Base-by-base conservation (phyloP, 176 grass and related monocot species). In the Echinochloa phyllopogon region DNA sequence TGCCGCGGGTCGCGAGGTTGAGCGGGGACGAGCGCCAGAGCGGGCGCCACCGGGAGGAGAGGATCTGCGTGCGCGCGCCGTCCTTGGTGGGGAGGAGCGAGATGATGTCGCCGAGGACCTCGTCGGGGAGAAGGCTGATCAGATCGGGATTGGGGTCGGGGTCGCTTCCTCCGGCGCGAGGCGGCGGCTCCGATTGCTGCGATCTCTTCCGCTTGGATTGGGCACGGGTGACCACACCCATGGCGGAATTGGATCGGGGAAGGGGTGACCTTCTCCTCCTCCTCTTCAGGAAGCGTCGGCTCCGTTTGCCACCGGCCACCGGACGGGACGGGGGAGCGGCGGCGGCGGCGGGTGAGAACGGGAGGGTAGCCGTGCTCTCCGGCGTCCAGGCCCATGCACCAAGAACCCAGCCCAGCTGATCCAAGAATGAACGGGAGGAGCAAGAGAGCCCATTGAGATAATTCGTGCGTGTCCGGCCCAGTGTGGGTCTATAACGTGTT, bases 71-170 rank as follows among this genome's bases (percentile, higher is more conserved):
- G n/a, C n/a, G n/a, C n/a, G n/a, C n/a, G n/a, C n/a, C n/a, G 18
- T 72, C 47, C 16, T 16, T 72, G 47, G 48, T 72, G 8, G 80
- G 65, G 33, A 72, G 80, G 24, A 41, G 29, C 7, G 65, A 58
- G 80, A 72, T 44, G 52, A 83, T 83, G 38, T 29, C 53, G 23
- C 80, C 29, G 18, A 83, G 48, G 80, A 83, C 10, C 4, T 36
- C 4, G 65, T 83, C 65, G 17, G 47, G 65, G 23, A 83, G 80
- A 25, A 1, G 4, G 80, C 53, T 51, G 80, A 72, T 58, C 38
- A 42, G 53, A 40, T 83, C 75, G 69, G 69, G n/a, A 2, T 16
- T 43, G 20, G 20, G 20, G 17, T 10, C 55, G 55, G 18, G 18
- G 39, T 10, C 39, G 18, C 66, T 20, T 4, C 20, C 6, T 17